These are phyloP conservation scores for Aphanomyces invadans DNA, from an alignment of 352 stramenopile species.

Conservation along the genomic window DNA sequence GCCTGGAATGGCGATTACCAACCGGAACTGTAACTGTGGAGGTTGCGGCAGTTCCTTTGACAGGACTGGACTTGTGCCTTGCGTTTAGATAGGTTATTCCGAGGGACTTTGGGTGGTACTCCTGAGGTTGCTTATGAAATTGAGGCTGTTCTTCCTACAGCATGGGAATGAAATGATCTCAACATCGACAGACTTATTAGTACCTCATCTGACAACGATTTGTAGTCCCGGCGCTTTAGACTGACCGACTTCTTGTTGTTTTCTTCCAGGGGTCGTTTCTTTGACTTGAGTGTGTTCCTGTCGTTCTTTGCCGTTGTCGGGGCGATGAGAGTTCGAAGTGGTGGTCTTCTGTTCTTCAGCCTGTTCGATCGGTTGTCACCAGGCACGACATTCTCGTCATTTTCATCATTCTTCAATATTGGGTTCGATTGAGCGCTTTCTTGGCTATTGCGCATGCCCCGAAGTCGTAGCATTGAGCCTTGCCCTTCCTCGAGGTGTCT, in stretches of 20 bases:
- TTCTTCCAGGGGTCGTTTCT: neutral
- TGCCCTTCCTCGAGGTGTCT: neutral
- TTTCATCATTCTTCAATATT: neutral
- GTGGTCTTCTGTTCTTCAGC: neutral
- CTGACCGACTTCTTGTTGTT: neutral
- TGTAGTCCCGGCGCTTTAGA: neutral
- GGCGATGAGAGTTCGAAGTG: neutral
- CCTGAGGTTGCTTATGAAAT: too few relatives aligned
- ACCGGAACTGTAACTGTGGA: neutral
- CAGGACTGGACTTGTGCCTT: neutral
- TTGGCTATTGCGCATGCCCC: conserved; percentile 5
- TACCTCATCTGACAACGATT: neutral
- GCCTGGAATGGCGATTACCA: neutral
- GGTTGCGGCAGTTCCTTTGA: neutral
- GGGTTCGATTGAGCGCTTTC: neutral
- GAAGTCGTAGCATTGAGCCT: neutral
- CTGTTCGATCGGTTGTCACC: neutral
- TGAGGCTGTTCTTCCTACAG: too few relatives aligned
- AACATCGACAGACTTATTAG: too few relatives aligned
- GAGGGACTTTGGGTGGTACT: neutral
- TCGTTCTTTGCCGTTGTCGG: neutral
- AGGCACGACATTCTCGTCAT: neutral
- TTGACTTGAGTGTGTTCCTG: neutral
- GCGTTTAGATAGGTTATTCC: neutral
- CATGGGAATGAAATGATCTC: too few relatives aligned